Base-by-base conservation (phyloP, 495 filamentous ascomycete species). In the Clohesyomyces aquaticus region DNA sequence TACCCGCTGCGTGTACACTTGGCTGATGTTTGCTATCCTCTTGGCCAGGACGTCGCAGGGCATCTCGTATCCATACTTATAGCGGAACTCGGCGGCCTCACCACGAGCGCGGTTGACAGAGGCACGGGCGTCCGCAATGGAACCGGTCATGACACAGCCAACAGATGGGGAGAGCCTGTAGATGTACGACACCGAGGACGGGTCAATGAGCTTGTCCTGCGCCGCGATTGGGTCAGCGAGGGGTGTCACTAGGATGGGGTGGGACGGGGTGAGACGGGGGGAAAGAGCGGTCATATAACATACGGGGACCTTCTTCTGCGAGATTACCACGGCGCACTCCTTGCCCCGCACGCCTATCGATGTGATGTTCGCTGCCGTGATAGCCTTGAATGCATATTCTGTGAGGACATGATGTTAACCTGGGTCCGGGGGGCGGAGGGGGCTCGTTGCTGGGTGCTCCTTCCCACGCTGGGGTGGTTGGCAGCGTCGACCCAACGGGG, bases 351-450 rank as follows among this genome's bases (percentile, higher is more conserved):
- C 85, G 63, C 94, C 95, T 75, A 98, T 85, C 62, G 94, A 94
- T 77, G 94, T 98, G 76, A 98, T 98, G 76, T 98, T 98, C 47
- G 94, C 94, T 50, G 94, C 92, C 66, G 93, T 98, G 78, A 98
- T 98, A 42, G 94, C 94, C 80, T 98, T 98, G 87, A 98, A 98
- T 58, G 94, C 94, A 96, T 98, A 98, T 85, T 98, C 94, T 98
- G 69, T 32, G 41, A 47, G 19, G 16, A 38, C 12, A 4, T 3
- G 41, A 12, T 35, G 61, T 66, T 42, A 56, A 28, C 52, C 49
- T 46, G 25, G 55, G 27, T 58, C 55, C 26, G 32, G 32, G 32
- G n/a, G n/a, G n/a, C n/a, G n/a, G n/a, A n/a, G n/a, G n/a, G n/a
- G n/a, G n/a, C n/a, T n/a, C n/a, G n/a, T n/a, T n/a, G n/a, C n/a